phyloP scores from a whole-genome alignment of 257 asterid genomes.

The Nicotiana benthamiana region DNA sequence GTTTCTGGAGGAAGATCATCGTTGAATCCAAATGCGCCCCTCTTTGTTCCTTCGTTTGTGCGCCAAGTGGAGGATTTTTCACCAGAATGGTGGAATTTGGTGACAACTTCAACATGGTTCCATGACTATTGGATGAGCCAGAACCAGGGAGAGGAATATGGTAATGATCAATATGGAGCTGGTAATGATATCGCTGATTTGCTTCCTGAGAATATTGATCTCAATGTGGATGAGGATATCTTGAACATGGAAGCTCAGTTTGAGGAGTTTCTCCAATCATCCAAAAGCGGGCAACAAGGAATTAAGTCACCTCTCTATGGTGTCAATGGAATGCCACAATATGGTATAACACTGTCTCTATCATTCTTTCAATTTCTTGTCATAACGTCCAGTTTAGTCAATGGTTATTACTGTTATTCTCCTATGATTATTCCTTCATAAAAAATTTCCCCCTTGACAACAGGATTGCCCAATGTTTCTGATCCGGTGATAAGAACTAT shows the following conservation, averaged over 20 bases:
- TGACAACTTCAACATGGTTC: conserved; percentile 77
- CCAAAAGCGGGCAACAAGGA: conserved; percentile 33
- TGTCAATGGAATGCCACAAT: conserved; percentile 18
- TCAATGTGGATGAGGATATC: conserved; percentile 72
- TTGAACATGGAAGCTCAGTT: conserved; percentile 80
- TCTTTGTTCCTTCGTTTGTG: conserved; percentile 67
- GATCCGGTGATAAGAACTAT: conserved; percentile 38
- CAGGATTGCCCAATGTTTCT: conserved; percentile 31
- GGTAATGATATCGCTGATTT: conserved; percentile 26
- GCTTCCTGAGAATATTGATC: conserved; percentile 76
- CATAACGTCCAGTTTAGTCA: background rate
- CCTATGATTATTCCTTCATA: background rate
- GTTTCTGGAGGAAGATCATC: conserved; percentile 75
- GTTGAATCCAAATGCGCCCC: conserved; percentile 79
- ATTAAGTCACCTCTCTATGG: conserved; percentile 13
- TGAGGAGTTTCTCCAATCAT: conserved; percentile 68
- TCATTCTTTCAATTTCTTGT: background rate
- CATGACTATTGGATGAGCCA: conserved; percentile 76
- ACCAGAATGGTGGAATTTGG: conserved; percentile 89
- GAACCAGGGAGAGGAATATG: conserved; percentile 48
- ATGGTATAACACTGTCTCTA: conserved; percentile 28
- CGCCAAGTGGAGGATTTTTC: conserved; percentile 93
- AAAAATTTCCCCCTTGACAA: background rate
- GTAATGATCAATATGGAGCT: conserved; percentile 22
- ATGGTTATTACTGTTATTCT: background rate